These are phyloP conservation scores for Saccharomycopsis phalli DNA, from an alignment of 1,139 yeast genomes.

Conservation along the genomic window DNA sequence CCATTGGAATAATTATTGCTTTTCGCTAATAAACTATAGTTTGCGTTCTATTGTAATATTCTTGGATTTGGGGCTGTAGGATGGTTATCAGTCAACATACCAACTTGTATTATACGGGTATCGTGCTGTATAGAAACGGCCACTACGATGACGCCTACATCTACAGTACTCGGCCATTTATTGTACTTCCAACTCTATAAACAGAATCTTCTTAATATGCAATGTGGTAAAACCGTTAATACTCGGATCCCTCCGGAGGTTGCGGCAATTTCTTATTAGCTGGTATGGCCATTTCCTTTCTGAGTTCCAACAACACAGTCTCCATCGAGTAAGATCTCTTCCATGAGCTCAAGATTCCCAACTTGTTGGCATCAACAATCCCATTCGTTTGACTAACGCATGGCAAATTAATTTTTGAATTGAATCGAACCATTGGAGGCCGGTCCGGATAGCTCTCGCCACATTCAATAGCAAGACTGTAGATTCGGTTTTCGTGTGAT, in stretches of 20 bases:
- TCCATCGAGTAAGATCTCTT: constrained; percentile 87
- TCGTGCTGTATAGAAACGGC: no score
- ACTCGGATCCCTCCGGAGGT: constrained; percentile 82
- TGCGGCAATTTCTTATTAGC: constrained; percentile 79
- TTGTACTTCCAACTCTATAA: no score
- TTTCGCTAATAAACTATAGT: no score
- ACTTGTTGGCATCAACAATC: constrained; percentile 47
- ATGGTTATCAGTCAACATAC: no score
- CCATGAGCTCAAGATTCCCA: constrained; percentile 77
- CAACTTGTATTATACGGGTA: no score
- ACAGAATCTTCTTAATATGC: no score
- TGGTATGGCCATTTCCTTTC: constrained; percentile 79
- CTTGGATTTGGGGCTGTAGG: no score
- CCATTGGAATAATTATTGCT: no score
- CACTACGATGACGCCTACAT: no score
- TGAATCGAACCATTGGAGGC: constrained; percentile 76
- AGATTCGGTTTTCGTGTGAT: constrained; percentile 87
- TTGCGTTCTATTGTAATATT: no score
- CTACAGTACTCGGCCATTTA: no score
- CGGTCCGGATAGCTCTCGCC: constrained; percentile 79
- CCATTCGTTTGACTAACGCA: constrained; percentile 71
- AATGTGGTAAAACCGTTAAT: no score
- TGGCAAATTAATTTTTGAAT: constrained; percentile 81
- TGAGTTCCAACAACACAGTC: constrained; percentile 73
- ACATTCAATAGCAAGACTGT: constrained; percentile 72